These are phyloP conservation scores for Thermoascus crustaceus DNA, from an alignment of 2,329 filamentous ascomycete genomes.

Conservation along the genomic window DNA sequence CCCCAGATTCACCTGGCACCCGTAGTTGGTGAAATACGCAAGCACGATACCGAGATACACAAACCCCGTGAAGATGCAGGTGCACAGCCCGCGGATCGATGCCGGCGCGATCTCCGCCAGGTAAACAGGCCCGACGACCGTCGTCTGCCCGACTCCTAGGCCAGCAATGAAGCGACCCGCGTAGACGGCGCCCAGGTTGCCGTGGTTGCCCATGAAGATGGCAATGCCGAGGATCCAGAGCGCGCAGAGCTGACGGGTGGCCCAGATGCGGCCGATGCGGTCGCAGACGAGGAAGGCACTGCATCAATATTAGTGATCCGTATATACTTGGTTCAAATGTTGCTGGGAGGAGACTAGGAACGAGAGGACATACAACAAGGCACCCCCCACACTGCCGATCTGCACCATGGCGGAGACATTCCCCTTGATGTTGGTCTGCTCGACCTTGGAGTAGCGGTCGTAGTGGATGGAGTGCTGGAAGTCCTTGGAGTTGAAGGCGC, in stretches of 20 bases:
- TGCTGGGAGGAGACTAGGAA: no score
- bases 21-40: constrained; percentile 68
- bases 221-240: constrained; percentile 36
- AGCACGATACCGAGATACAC: constrained; percentile 73
- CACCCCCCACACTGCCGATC: constrained; percentile 65
- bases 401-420: constrained; percentile 79
- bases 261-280: constrained; percentile 37
- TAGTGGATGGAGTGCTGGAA: constrained; percentile 56
- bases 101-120: constrained; percentile 61
- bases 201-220: constrained; percentile 37
- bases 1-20: constrained; percentile 47
- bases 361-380: constrained; percentile 51
- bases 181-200: constrained; percentile 33
- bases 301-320: no score
- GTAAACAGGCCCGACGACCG: constrained; percentile 41
- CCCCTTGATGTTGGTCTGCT: constrained; percentile 60
- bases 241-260: constrained; percentile 32
- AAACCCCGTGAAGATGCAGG: constrained; percentile 60
- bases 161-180: constrained; percentile 39
- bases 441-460: constrained; percentile 42
- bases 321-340: no score
- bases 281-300: constrained; percentile 45
- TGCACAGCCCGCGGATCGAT: constrained; percentile 58
- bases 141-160: constrained; percentile 36
- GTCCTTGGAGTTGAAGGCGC: constrained; percentile 58